These are phyloP conservation scores for Tolypocladium ophioglossoides DNA, from an alignment of 2,329 filamentous ascomycete species.

Conservation along the genomic window DNA sequence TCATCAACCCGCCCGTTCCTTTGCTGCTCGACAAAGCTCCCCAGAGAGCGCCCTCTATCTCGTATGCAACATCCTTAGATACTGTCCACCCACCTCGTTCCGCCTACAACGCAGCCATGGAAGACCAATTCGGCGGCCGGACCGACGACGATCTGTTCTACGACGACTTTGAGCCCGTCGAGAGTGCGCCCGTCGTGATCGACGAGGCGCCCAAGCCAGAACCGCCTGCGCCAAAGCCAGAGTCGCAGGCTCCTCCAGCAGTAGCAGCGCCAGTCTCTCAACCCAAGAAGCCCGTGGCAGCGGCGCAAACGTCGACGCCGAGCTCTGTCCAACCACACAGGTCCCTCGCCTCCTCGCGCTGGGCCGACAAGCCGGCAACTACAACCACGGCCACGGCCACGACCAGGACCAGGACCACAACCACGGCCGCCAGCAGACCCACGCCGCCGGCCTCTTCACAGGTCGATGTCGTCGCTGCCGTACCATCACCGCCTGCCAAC, in stretches of 20 bases:
- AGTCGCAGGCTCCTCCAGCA: slow-evolving; percentile 4
- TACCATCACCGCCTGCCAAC: slow-evolving; percentile 5
- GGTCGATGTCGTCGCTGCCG: slow-evolving; percentile 4
- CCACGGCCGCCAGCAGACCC: neutral
- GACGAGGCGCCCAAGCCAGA: slow-evolving; percentile 4
- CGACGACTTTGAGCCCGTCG: slow-evolving; percentile 50
- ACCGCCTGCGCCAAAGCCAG: slow-evolving; percentile 9
- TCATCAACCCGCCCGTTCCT: neutral
- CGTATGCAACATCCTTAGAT: neutral
- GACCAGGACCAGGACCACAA: neutral
- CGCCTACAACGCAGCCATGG: slow-evolving; percentile 27
- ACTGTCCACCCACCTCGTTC: neutral
- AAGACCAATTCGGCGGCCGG: slow-evolving; percentile 49
- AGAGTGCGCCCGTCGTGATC: slow-evolving; percentile 21
- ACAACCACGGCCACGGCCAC: neutral
- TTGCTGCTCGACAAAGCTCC: neutral
- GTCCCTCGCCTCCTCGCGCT: slow-evolving; percentile 20
- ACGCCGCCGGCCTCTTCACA: neutral
- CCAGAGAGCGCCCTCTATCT: neutral
- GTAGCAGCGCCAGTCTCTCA: neutral
- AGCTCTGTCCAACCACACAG: slow-evolving; percentile 3
- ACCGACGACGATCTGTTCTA: slow-evolving; percentile 54
- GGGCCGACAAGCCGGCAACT: slow-evolving; percentile 18
- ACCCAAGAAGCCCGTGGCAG: neutral
- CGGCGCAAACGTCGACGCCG: neutral